Conservation (phyloP, 192 early-diverging fungal genomes). For the Entophlyctis luteolus region DNA sequence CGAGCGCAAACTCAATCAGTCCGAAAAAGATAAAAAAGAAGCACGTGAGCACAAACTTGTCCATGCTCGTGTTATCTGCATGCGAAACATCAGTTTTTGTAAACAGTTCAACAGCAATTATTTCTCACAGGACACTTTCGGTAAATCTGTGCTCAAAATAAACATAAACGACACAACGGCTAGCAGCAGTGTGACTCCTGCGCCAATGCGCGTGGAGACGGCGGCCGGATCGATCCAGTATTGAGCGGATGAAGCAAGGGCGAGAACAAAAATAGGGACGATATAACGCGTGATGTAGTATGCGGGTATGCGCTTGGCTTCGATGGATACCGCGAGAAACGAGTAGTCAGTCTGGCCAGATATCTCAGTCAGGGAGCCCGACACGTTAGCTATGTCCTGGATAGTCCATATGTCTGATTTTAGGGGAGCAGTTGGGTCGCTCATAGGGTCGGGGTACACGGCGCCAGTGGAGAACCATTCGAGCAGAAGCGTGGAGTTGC, state of each 20-base stretch:
- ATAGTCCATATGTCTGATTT: slow-evolving; percentile 4
- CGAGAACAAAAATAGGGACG: slow-evolving; percentile 17
- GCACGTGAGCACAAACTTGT: slow-evolving; percentile 5
- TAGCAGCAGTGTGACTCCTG: slow-evolving; percentile 13
- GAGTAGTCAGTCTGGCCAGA: slow-evolving; percentile 4
- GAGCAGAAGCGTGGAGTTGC: neutral
- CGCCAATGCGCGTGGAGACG: slow-evolving; percentile 5
- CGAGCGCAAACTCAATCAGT: neutral
- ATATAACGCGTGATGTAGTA: slow-evolving; percentile 22
- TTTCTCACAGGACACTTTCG: slow-evolving; percentile 11
- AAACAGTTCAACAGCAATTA: neutral
- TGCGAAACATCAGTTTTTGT: neutral
- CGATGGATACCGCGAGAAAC: neutral
- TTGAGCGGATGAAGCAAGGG: slow-evolving; percentile 9
- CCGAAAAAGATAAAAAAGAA: slow-evolving; percentile 7
- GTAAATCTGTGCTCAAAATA: slow-evolving; percentile 16
- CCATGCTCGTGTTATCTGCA: neutral
- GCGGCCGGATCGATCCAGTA: slow-evolving; percentile 24
- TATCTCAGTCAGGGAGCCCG: neutral
- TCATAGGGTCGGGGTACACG: slow-evolving; percentile 5
- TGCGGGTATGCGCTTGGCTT: neutral
- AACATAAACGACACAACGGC: slow-evolving; percentile 25
- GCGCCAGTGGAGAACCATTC: neutral
- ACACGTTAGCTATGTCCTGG: neutral
- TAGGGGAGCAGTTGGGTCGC: neutral